These are phyloP conservation scores for Lasiosphaeria miniovina DNA, from an alignment of 495 filamentous ascomycete species.

Conservation along the genomic window DNA sequence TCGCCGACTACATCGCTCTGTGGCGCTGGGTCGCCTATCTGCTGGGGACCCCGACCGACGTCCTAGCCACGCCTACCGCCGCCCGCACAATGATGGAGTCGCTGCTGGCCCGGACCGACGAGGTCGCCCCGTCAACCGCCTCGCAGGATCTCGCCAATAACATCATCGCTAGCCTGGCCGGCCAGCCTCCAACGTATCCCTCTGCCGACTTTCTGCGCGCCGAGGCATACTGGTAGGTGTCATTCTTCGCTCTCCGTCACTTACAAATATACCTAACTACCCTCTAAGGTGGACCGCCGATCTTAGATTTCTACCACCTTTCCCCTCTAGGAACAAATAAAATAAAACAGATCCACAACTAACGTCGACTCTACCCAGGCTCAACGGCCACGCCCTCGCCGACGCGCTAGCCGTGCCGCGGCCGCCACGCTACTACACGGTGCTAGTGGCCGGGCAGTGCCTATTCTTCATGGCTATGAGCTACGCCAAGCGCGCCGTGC, in stretches of 20 bases:
- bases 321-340: too few relatives aligned
- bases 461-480: slow-evolving; percentile 56
- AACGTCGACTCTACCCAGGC: slow-evolving; percentile 13
- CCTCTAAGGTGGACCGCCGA: too few relatives aligned
- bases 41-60: slow-evolving; percentile 62
- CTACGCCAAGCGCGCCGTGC: slow-evolving; percentile 54
- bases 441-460: slow-evolving; percentile 65
- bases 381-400: slow-evolving; percentile 63
- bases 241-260: too few relatives aligned
- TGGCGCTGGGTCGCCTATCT: slow-evolving; percentile 74
- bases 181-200: slow-evolving; percentile 60
- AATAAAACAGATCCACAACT: too few relatives aligned
- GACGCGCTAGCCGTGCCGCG: slow-evolving; percentile 58
- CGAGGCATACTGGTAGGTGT: slow-evolving; percentile 50
- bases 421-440: slow-evolving; percentile 54
- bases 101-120: slow-evolving; percentile 47
- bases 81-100: slow-evolving; percentile 65
- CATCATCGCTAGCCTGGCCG: slow-evolving; percentile 63
- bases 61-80: slow-evolving; percentile 50
- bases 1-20: slow-evolving; percentile 65
- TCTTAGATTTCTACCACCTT: too few relatives aligned
- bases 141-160: slow-evolving; percentile 67
- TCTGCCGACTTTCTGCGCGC: slow-evolving; percentile 63
- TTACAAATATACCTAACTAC: too few relatives aligned
- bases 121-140: slow-evolving; percentile 60